phyloP scores from a whole-genome alignment of 257 asterid species.

The Solanum bulbocastanum region DNA sequence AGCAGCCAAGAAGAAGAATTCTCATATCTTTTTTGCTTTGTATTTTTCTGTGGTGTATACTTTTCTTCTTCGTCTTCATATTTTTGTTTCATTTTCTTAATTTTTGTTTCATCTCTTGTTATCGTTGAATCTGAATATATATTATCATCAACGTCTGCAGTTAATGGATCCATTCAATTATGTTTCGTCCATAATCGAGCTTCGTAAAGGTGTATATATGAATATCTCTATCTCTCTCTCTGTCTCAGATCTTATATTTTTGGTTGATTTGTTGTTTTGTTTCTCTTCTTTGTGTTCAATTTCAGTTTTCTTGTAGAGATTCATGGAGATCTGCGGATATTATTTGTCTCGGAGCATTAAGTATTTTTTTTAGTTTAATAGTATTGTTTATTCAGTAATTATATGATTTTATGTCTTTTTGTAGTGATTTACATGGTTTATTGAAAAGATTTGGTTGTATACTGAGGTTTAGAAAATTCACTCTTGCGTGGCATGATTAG shows the following conservation, averaged over 20 bases:
- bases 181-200: slow-evolving; percentile 35
- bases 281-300: neutral
- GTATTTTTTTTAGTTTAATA: neutral
- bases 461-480: neutral
- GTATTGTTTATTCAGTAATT: neutral
- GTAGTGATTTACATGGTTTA: neutral
- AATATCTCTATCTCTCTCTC: neutral
- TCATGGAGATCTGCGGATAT: slow-evolving; percentile 36
- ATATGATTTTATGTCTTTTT: slow-evolving; percentile 9
- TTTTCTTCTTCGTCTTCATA: neutral
- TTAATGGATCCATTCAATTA: slow-evolving; percentile 43
- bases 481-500: neutral
- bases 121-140: slow-evolving; percentile 20
- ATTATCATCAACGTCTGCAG: slow-evolving; percentile 10
- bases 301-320: slow-evolving; percentile 7
- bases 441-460: neutral
- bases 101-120: neutral
- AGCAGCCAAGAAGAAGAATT: neutral
- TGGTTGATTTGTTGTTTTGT: neutral
- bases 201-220: slow-evolving; percentile 40
- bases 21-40: slow-evolving; percentile 11
- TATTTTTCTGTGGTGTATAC: neutral
- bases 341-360: slow-evolving; percentile 12
- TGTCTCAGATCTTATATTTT: neutral
- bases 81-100: neutral